Evolutionary conservation across 306 rosid genomes (phyloP).

Genomic region (Chamaecrista fasciculata): DNA sequence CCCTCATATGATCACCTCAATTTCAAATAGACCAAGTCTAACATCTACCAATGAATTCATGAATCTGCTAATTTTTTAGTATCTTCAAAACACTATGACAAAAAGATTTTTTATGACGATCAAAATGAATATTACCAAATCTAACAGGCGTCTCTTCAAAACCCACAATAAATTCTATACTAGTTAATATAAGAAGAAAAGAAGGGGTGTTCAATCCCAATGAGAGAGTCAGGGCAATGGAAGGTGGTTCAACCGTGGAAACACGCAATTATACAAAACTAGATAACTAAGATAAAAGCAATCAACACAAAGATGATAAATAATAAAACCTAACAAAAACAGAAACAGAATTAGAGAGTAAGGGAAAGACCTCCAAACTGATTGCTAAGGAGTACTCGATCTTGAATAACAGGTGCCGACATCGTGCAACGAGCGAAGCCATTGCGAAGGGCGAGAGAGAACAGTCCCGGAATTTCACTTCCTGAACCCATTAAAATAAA

Average conservation of each 20-base stretch:
- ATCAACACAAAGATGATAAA: constrained; percentile 20
- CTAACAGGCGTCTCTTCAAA: neutral
- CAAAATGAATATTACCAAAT: neutral
- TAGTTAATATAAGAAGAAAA: neutral
- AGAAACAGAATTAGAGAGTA: neutral
- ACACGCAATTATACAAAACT: neutral
- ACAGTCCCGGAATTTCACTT: too few relatives aligned
- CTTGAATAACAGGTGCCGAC: constrained; percentile 54
- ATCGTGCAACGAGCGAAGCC: constrained; percentile 60
- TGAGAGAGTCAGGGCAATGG: neutral
- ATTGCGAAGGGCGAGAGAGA: constrained; percentile 41
- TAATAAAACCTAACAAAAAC: too few relatives aligned
- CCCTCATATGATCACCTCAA: constrained; percentile 20
- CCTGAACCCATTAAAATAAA: too few relatives aligned
- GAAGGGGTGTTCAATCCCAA: neutral
- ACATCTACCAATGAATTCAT: neutral
- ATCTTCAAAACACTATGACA: neutral
- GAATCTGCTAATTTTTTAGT: constrained; percentile 3
- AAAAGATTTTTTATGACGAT: neutral
- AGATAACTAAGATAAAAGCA: neutral
- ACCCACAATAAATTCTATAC: neutral
- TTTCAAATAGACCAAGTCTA: constrained; percentile 22
- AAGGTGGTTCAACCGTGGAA: neutral
- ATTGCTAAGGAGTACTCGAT: constrained; percentile 52
- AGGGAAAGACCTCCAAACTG: constrained; percentile 57